phyloP scores from a whole-genome alignment of 805 yeast species.

The Vanderwaltozyma yarrowii region DNA sequence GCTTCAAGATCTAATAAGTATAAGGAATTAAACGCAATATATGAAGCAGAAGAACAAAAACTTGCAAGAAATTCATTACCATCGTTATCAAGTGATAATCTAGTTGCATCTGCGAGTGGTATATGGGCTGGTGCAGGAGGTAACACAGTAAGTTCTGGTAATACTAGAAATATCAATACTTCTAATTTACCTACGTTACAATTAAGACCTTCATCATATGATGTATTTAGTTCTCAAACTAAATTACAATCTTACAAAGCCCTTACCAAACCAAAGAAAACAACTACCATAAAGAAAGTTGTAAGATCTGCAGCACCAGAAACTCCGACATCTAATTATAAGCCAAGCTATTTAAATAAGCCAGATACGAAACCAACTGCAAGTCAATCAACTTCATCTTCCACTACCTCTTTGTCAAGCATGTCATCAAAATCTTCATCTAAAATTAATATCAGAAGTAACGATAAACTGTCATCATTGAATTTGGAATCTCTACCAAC shows the following conservation, averaged over 20 bases:
- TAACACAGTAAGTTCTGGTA: conserved; percentile 3
- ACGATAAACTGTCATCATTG: conserved; percentile 13
- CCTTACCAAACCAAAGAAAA: background rate
- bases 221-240: conserved; percentile 12
- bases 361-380: background rate
- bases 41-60: conserved; percentile 20
- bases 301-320: conserved; percentile 1
- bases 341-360: background rate
- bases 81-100: conserved; percentile 14
- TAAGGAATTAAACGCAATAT: conserved; percentile 29
- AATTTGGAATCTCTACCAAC: conserved; percentile 42
- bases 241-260: conserved; percentile 1
- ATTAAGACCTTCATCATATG: conserved; percentile 11
- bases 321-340: background rate
- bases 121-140: conserved; percentile 22
- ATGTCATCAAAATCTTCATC: background rate
- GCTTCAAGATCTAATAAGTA: conserved; percentile 37
- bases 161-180: background rate
- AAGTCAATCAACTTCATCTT: conserved; percentile 2
- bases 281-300: background rate
- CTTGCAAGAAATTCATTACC: conserved; percentile 19
- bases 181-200: conserved; percentile 28
- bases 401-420: conserved; percentile 11
- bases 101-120: conserved; percentile 16
- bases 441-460: conserved; percentile 1